Base-by-base conservation (phyloP, 2,329 filamentous ascomycete species). In the Colletotrichum brevisporum region DNA sequence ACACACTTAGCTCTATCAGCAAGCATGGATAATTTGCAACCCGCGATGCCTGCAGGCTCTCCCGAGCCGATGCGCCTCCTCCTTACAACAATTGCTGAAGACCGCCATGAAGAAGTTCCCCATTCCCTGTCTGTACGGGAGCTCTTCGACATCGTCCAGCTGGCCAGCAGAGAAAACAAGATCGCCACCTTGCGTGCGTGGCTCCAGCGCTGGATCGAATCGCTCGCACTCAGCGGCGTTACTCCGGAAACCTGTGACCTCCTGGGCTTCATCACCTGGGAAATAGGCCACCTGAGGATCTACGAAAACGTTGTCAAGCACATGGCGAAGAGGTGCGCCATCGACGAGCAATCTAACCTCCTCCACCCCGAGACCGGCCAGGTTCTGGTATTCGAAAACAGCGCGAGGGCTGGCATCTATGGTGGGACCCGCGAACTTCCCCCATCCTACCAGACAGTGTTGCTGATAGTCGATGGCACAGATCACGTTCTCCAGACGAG, bases 111-210 rank as follows among this genome's bases (percentile, higher is more conserved):
- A 5, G 6, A 39, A 6, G 6, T 3, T 21, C 39, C 56, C 16
- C 4, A 1, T 6, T 18, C 27, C n/a, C 41, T 43, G 4, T 43
- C 41, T n/a, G 15, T 12, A n/a, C 41, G 6, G 13, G 27, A 66
- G 8, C 1, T 61, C n/a, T 39, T 24, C 18, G 56, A 41, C 0
- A 8, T 61, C 1, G 1, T 61, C 1, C 21, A 48, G 2, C 3
- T 24, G 6, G 26, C 51, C 8, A 39, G 61, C 21, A 66, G 48
- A 26, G 50, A 61, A 12, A 26, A 54, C 4, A 41, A 55, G 56
- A 61, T 27, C 3, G 16, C 5, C 6, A 16, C 39, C 41, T 18
- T 48, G 9, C 18, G 16, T 6, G 56, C 39, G 4, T 59, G 47
- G 47, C 6, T 16, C 1, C 8, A 6, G 9, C 47, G 9, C 4